phyloP scores from a whole-genome alignment of 2,329 filamentous ascomycete species.

The Nemania diffusa region DNA sequence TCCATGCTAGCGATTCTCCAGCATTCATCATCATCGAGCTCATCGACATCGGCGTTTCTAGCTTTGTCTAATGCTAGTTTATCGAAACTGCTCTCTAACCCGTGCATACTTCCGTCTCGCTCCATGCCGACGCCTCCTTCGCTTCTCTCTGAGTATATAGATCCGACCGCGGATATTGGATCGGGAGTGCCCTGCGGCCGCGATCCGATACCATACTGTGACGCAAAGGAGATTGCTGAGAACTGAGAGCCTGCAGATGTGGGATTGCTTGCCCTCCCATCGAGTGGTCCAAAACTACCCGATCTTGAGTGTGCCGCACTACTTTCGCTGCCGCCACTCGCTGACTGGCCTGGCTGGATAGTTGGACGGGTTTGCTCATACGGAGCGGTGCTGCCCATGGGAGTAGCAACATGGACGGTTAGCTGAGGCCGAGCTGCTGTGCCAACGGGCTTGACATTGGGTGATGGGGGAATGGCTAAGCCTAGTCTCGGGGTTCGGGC shows the following conservation, averaged over 20 bases:
- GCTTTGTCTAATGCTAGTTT: constrained; percentile 85
- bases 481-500: constrained; percentile 80
- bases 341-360: constrained; percentile 70
- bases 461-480: constrained; percentile 88
- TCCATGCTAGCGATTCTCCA: constrained; percentile 94
- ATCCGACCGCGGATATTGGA: constrained; percentile 87
- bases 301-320: constrained; percentile 83
- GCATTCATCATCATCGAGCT: constrained; percentile 86
- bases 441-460: constrained; percentile 80
- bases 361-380: constrained; percentile 70
- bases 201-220: constrained; percentile 73
- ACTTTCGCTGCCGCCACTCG: constrained; percentile 81
- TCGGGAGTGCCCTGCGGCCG: constrained; percentile 78
- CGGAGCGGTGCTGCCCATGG: constrained; percentile 82
- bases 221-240: constrained; percentile 83
- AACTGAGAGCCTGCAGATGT: constrained; percentile 89
- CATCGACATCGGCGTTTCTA: constrained; percentile 87
- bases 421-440: constrained; percentile 70
- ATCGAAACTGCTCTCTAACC: constrained; percentile 77
- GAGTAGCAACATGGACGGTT: constrained; percentile 86
- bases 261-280: constrained; percentile 81
- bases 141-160: constrained; percentile 82
- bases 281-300: constrained; percentile 82
- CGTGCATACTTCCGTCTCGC: constrained; percentile 81
- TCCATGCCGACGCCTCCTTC: constrained; percentile 83